Percentiles rank a stretch among this genome's conserved stretches.
phyloP scores from a whole-genome alignment of 2,329 filamentous ascomycete species.

The Neocatenulostroma microsporum region DNA sequence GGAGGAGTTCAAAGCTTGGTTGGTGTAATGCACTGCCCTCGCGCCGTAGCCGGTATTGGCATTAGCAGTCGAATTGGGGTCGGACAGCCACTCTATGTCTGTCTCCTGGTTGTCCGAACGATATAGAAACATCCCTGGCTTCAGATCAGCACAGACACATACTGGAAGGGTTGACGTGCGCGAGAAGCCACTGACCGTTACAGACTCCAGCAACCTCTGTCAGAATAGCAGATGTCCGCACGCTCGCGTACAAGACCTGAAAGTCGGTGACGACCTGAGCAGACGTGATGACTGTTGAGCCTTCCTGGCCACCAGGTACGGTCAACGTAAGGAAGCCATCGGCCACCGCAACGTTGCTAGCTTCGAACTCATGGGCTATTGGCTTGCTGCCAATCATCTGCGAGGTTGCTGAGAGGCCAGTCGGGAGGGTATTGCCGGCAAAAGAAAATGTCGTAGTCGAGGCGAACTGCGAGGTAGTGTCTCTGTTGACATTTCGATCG shows the following conservation, averaged over 20 bases:
- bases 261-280: slow-evolving; percentile 12
- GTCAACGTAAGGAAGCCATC: slow-evolving; percentile 12
- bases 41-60: slow-evolving; percentile 9
- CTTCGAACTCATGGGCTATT: no score
- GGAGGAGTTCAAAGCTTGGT: slow-evolving; percentile 12
- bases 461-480: no score
- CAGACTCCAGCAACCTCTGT: slow-evolving; percentile 8
- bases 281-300: slow-evolving; percentile 8
- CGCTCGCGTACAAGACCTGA: slow-evolving; percentile 12
- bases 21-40: slow-evolving; percentile 14
- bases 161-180: no score
- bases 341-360: slow-evolving; percentile 8
- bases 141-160: no score
- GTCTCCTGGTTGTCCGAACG: slow-evolving; percentile 15
- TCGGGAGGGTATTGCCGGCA: no score
- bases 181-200: no score
- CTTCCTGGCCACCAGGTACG: slow-evolving; percentile 11
- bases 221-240: slow-evolving; percentile 10
- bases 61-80: slow-evolving; percentile 13
- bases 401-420: no score
- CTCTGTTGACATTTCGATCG: no score
- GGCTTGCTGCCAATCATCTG: no score
- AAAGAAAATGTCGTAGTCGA: no score
- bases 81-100: slow-evolving; percentile 20
- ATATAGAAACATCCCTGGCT: slow-evolving; percentile 21